Evolutionary conservation across 2,329 filamentous ascomycete genomes (phyloP).

Genomic region (Clarireedia hainanense): DNA sequence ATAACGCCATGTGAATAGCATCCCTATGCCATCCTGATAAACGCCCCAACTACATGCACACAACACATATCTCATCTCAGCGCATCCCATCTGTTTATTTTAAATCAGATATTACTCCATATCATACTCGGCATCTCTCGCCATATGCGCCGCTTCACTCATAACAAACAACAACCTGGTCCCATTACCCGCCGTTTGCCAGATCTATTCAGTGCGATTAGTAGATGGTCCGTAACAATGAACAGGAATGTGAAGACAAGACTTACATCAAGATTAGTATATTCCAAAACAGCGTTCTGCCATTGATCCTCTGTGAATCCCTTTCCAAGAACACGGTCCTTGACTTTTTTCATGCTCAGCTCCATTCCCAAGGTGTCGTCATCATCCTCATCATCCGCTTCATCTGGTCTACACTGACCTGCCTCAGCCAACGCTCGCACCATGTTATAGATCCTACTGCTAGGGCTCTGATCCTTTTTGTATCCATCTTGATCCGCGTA

Average conservation of each 20-base stretch:
- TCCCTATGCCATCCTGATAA: conserved; percentile 2
- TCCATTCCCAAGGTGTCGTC: conserved; percentile 60
- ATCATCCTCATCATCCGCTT: conserved; percentile 59
- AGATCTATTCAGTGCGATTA: conserved; percentile 45
- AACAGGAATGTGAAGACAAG: not conserved
- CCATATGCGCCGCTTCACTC: conserved; percentile 39
- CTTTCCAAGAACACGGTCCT: conserved; percentile 88
- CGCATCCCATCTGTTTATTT: not conserved
- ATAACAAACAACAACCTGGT: conserved; percentile 65
- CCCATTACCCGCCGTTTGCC: conserved; percentile 68
- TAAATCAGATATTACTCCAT: conserved; percentile 14
- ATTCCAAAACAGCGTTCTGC: conserved; percentile 78
- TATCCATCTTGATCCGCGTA: conserved; percentile 58
- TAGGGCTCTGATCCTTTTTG: conserved; percentile 67
- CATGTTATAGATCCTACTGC: conserved; percentile 88
- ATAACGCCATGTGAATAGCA: conserved; percentile 3
- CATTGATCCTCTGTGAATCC: conserved; percentile 96
- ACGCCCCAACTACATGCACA: conserved; percentile 5
- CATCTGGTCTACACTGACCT: conserved; percentile 48
- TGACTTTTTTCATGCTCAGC: conserved; percentile 78
- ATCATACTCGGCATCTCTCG: conserved; percentile 23
- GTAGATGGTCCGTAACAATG: conserved; percentile 31
- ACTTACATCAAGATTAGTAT: conserved; percentile 83
- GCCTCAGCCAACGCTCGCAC: conserved; percentile 82
- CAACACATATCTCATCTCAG: not conserved